Evolutionary conservation across 768 basidiomycete genomes (phyloP), one percentile per base, ranked within the genome.

Genomic region (Ramaria sp.): DNA sequence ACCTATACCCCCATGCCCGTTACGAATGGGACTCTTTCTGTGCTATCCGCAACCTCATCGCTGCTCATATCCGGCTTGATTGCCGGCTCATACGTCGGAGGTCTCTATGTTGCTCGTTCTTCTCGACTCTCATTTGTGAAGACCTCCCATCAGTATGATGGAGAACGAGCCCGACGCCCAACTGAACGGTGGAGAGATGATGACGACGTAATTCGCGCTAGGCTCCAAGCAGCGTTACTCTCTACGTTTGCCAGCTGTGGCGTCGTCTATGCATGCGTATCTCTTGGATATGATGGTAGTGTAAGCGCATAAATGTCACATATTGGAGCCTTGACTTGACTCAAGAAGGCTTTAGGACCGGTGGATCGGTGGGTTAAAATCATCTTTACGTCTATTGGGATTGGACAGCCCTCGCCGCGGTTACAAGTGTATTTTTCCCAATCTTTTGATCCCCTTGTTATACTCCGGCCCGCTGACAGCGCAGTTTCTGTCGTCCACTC

Each of bases 381-480:
- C 15, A n/a, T 9, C 51, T 9, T 13, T 52, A 7, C 7, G 19
- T 37, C 24, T 52, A 2, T 3, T 52, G 4, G 51, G 51, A 34
- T 3, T 52, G 15, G 31, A 46, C 78, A 19, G 66, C 70, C 7
- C 73, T 19, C 30, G 33, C 37, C 52, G 10, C 33, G 54, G 47
- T 37, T 34, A 30, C 37, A 58, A 17, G 27, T 43, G 33, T 42
- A 34, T 64, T 1, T 57, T 63, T 22, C 63, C 88, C 0, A 82
- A 83, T 62, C 66, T 91, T 24, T 71, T 91, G 39, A 81, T 83
- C 0, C 91, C 91, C 0, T 54, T 83, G 1, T 75, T 95, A 13
- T 92, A 85, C 66, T 67, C 82, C 10, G 93, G 93, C 0, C 88
- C 93, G 0, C 70, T 96, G 2, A 88, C 84, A 61, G 82, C 73